These are phyloP conservation scores for Malania oleifera DNA, from an alignment of 164 flowering plant species.

Conservation along the genomic window DNA sequence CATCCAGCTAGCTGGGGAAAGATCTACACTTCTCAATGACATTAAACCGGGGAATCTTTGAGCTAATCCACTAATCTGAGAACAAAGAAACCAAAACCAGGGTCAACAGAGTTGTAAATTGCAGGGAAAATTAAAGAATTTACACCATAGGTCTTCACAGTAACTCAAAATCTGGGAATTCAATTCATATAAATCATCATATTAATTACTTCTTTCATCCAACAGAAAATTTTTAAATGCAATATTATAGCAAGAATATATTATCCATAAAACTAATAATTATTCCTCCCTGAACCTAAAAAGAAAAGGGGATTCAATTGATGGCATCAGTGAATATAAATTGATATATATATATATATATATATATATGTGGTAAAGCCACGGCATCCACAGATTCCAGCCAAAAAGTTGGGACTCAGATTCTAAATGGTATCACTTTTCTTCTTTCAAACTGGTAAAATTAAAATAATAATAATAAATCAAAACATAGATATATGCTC, in stretches of 20 bases:
- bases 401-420: too few species aligned
- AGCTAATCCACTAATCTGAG: constrained; percentile 60
- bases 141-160: background rate
- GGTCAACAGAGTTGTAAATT: background rate
- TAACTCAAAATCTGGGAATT: background rate
- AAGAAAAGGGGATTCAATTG: too few species aligned
- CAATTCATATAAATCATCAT: background rate
- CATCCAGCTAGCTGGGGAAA: constrained; percentile 95
- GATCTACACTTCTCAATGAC: constrained; percentile 77
- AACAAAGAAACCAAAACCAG: constrained; percentile 9
- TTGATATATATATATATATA: too few species aligned
- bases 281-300: too few species aligned
- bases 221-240: too few species aligned
- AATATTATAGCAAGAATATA: too few species aligned
- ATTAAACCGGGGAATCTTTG: constrained; percentile 63
- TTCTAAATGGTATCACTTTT: constrained; percentile 7
- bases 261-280: too few species aligned
- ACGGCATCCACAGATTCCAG: too few species aligned
- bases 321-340: too few species aligned
- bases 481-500: constrained; percentile 12
- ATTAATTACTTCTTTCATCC: too few species aligned
- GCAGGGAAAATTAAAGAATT: background rate
- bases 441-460: background rate
- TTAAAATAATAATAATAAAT: constrained; percentile 5
- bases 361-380: too few species aligned